A percentile compares a stretch with the other conserved stretches of the same genome.
Conservation (phyloP, 2,329 filamentous ascomycete species). For the Hysterium pulicare region DNA sequence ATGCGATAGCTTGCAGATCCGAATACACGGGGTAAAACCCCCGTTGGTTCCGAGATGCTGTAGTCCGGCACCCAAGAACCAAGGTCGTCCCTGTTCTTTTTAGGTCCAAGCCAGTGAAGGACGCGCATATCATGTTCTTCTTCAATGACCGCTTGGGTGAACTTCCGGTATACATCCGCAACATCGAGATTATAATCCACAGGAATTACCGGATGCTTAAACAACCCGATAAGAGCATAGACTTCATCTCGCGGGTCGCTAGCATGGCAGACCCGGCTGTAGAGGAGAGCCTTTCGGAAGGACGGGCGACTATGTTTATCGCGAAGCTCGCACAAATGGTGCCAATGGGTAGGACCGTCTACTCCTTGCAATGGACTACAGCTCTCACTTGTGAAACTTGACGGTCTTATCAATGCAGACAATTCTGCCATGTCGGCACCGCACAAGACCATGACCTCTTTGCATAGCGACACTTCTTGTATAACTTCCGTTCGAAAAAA, state of each 20-base stretch:
- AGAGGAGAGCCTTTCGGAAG: background rate
- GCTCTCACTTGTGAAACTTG: background rate
- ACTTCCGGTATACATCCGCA: background rate
- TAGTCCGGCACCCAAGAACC: background rate
- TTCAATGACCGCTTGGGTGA: background rate
- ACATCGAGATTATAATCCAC: background rate
- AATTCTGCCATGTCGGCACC: background rate
- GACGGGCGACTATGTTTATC: background rate
- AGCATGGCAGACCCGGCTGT: background rate
- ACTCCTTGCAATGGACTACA: no score
- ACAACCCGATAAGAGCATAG: conserved; percentile 6
- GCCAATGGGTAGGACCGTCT: background rate
- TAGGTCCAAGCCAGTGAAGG: background rate
- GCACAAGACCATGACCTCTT: background rate
- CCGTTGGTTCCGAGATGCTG: background rate
- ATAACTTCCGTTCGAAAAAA: conserved; percentile 7
- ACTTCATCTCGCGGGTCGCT: conserved; percentile 9
- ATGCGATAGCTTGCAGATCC: background rate
- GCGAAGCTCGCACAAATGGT: background rate
- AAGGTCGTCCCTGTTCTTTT: background rate
- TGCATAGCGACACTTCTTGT: conserved; percentile 6
- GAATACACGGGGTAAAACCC: background rate
- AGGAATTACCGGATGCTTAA: background rate
- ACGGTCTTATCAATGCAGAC: background rate
- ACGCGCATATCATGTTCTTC: background rate